Evolutionary conservation across 2,329 filamentous ascomycete species (phyloP).

Genomic region (Ascochyta fabae): DNA sequence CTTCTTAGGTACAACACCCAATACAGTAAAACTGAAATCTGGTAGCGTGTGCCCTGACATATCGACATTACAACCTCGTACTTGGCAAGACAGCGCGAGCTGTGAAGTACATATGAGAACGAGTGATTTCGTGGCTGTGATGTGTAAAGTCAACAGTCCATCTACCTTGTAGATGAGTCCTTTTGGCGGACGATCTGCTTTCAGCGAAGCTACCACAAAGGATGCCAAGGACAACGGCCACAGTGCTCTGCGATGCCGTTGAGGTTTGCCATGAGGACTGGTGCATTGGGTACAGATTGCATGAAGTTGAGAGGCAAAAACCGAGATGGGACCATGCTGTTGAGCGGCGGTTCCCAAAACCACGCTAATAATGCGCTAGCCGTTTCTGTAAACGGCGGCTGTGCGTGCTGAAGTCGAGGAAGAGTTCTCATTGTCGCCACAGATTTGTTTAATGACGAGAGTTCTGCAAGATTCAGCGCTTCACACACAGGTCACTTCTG

Average conservation of each 20-base stretch:
- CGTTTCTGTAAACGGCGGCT: too few relatives aligned
- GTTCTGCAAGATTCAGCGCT: slow-evolving; percentile 47
- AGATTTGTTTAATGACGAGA: background rate
- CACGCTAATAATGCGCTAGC: background rate
- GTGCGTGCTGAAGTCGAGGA: background rate
- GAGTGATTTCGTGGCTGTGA: too few relatives aligned
- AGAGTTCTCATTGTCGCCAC: background rate
- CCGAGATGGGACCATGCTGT: background rate
- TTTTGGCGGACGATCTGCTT: too few relatives aligned
- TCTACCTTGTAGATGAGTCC: too few relatives aligned
- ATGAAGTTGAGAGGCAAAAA: background rate
- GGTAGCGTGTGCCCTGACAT: too few relatives aligned
- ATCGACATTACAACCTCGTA: too few relatives aligned
- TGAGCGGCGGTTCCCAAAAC: background rate
- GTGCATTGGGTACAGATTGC: background rate
- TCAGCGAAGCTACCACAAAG: background rate
- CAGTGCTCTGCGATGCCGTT: background rate
- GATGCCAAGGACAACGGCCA: background rate
- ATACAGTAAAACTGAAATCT: too few relatives aligned
- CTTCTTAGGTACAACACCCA: too few relatives aligned
- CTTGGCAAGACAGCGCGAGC: too few relatives aligned
- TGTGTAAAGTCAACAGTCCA: too few relatives aligned
- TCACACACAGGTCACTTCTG: slow-evolving; percentile 79
- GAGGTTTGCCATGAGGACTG: background rate
- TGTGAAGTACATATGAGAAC: too few relatives aligned